These are phyloP conservation scores for Leucocoprinus leucothites DNA, from an alignment of 768 basidiomycete species.

Conservation along the genomic window DNA sequence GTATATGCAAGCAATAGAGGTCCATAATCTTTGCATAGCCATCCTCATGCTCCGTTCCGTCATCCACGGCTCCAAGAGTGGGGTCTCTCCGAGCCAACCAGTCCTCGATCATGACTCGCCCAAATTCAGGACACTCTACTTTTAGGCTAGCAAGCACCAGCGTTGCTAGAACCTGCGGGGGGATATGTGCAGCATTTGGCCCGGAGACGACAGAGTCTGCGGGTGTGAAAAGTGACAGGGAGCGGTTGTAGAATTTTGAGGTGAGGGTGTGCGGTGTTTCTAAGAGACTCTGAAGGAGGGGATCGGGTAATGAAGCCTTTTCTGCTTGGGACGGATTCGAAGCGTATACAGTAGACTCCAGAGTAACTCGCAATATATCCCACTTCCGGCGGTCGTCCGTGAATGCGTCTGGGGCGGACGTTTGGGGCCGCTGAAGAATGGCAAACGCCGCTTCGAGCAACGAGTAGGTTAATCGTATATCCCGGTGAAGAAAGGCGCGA, in stretches of 20 bases:
- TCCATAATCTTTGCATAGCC: constrained; percentile 76
- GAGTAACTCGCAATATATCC: constrained; percentile 83
- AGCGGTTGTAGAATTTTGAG: constrained; percentile 56
- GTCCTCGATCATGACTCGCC: constrained; percentile 67
- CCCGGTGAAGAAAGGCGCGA: constrained; percentile 74
- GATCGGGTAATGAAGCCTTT: constrained; percentile 42
- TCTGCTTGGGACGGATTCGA: constrained; percentile 39
- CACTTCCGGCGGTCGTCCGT: constrained; percentile 69
- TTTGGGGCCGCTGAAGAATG: constrained; percentile 43
- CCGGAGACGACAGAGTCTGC: constrained; percentile 32
- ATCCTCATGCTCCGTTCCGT: constrained; percentile 33
- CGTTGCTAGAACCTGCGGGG: constrained; percentile 66
- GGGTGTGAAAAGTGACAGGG: constrained; percentile 67
- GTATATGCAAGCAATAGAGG: constrained; percentile 68
- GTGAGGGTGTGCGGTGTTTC: constrained; percentile 61
- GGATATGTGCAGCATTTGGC: constrained; percentile 53
- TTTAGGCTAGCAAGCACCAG: constrained; percentile 71
- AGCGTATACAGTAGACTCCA: constrained; percentile 71
- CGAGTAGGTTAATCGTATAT: constrained; percentile 62
- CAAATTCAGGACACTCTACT: constrained; percentile 56
- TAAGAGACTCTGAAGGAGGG: constrained; percentile 48
- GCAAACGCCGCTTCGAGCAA: constrained; percentile 69
- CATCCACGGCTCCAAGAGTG: constrained; percentile 20
- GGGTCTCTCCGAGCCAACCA: constrained; percentile 67
- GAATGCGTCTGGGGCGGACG: constrained; percentile 33